Conservation (phyloP, 2,329 filamentous ascomycete species). For the Microsporum ferrugineum region DNA sequence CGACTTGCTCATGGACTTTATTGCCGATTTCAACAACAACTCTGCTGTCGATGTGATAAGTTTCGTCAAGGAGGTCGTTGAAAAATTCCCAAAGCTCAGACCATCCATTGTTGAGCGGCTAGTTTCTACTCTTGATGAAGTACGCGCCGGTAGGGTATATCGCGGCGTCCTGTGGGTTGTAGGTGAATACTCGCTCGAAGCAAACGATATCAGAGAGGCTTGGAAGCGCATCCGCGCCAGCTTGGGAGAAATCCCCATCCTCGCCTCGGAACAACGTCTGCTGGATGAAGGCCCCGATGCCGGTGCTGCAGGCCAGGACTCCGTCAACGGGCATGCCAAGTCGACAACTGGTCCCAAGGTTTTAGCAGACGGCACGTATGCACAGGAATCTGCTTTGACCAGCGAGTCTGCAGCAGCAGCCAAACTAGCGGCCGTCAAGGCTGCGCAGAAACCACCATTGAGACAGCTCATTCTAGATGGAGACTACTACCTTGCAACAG, state of each 20-base stretch:
- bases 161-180: conserved; percentile 95
- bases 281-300: conserved; percentile 70
- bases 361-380: conserved; percentile 91
- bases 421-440: conserved; percentile 90
- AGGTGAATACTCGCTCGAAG: conserved; percentile 89
- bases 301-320: conserved; percentile 53
- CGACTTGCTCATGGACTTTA: conserved; percentile 96
- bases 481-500: conserved; percentile 90
- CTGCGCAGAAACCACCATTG: conserved; percentile 89
- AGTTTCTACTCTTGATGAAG: conserved; percentile 81
- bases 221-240: conserved; percentile 94
- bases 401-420: conserved; percentile 83
- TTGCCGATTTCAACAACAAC: conserved; percentile 93
- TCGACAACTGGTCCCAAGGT: conserved; percentile 74
- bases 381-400: conserved; percentile 89
- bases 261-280: conserved; percentile 85
- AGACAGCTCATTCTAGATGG: conserved; percentile 92
- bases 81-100: conserved; percentile 88
- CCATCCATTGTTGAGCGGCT: conserved; percentile 77
- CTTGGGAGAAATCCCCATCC: conserved; percentile 90
- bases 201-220: conserved; percentile 85
- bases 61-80: conserved; percentile 97
- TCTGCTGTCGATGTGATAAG: conserved; percentile 96
- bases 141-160: conserved; percentile 94
- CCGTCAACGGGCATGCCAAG: conserved; percentile 66